These are phyloP conservation scores for Ambrosia trifida DNA, from an alignment of 129 eudicot species.

Conservation along the genomic window DNA sequence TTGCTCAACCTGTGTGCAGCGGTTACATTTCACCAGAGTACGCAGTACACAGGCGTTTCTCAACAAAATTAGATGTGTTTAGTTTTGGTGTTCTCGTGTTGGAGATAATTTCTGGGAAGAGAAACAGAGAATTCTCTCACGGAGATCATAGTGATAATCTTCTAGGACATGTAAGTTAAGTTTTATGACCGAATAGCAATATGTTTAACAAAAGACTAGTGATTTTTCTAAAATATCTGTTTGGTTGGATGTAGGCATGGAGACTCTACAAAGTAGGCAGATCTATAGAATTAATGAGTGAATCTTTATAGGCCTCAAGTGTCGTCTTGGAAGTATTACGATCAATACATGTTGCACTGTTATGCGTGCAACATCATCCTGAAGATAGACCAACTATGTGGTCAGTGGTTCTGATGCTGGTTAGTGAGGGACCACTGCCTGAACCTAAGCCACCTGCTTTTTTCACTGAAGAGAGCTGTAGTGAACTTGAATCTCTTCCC, in stretches of 20 bases:
- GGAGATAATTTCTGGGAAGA: constrained; percentile 39
- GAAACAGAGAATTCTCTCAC: constrained; percentile 34
- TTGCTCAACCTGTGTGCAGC: neutral
- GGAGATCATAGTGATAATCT: constrained; percentile 36
- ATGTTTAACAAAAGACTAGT: neutral
- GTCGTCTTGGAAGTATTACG: neutral
- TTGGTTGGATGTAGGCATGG: constrained; percentile 26
- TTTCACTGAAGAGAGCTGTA: neutral
- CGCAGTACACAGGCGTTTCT: constrained; percentile 29
- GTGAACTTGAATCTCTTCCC: neutral
- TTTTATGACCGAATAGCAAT: neutral
- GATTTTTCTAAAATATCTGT: neutral
- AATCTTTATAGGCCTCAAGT: neutral
- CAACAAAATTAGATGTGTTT: constrained; percentile 35
- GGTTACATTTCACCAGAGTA: constrained; percentile 42
- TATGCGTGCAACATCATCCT: no score
- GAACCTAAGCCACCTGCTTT: constrained; percentile 35
- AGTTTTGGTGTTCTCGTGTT: constrained; percentile 36
- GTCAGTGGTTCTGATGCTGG: constrained; percentile 23
- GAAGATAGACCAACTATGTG: no score
- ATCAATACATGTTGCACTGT: no score
- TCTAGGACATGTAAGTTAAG: constrained; percentile 52
- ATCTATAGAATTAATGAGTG: constrained; percentile 12
- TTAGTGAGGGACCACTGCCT: constrained; percentile 26
- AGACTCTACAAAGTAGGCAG: constrained; percentile 19